Base-by-base conservation (phyloP, 2,329 filamentous ascomycete genomes). In the Mycogone perniciosa region DNA sequence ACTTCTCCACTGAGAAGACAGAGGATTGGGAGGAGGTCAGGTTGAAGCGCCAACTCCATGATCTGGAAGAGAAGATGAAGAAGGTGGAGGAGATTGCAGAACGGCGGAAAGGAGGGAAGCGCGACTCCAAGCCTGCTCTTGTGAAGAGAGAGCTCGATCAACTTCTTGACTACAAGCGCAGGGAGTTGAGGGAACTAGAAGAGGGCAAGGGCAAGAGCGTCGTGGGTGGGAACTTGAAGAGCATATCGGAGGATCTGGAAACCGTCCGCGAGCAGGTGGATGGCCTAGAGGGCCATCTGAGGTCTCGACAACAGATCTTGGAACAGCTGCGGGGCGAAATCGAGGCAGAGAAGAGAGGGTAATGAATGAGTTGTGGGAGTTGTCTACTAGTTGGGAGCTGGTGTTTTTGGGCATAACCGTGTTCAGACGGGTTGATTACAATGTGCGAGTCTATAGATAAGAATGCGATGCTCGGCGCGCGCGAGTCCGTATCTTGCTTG, bases 21-120 rank as follows among this genome's bases (percentile, higher is more conserved):
- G 92, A 95, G 62, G 93, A 99, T 66, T 97, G 93, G 90, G 93
- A 99, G 70, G 93, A 97, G 70, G 93, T 97, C 41, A 82, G 91
- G 48, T 77, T 99, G 57, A 92, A 95, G 77, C 91, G 93, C 66
- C 90, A 97, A 70, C 80, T 99, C 31, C 79, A 83, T 27, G 92
- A 97, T 60, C 75, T 99, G 30, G 91, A 99, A 62, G 80, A 86
- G 51, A 95, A 95, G 75, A 86, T 96, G 55, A 82, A 85, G 34
- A 85, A 86, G 52, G 86, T 96, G 1, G 90, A 95, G 70, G 79
- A 83, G 51, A 81, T 84, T 40, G 84, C 85, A 0, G 81, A 86
- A 60, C 79, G 80, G 54, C 76, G 81, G 51, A 77, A 71, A 62
- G 79, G 79, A 58, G 80, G 76, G 60, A 82, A 80, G 72, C 76